Conservation (phyloP, 164 flowering plant species). For the Dillenia suffruticosa region DNA sequence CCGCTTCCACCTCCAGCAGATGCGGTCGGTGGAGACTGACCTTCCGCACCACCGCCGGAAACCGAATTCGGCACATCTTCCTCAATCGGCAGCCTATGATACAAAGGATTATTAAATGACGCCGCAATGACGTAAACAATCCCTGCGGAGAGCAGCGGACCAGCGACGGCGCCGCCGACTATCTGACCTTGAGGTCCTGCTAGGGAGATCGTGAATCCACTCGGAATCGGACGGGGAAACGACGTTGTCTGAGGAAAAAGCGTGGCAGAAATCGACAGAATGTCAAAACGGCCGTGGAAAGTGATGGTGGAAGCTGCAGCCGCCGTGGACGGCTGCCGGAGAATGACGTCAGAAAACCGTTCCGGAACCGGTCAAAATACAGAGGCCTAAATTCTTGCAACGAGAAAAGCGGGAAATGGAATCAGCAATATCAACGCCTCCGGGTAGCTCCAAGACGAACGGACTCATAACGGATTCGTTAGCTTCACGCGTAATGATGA, state of each 20-base stretch:
- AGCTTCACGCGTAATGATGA: slow-evolving; percentile 25
- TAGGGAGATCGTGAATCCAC: slow-evolving; percentile 40
- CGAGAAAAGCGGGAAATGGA: slow-evolving; percentile 34
- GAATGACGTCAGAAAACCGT: slow-evolving; percentile 31
- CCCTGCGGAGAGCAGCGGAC: slow-evolving; percentile 39
- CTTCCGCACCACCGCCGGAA: slow-evolving; percentile 5
- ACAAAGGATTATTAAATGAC: slow-evolving; percentile 44
- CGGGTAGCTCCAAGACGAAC: slow-evolving; percentile 27
- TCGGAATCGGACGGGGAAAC: slow-evolving; percentile 1
- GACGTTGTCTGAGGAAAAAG: slow-evolving; percentile 15
- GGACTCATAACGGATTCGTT: slow-evolving; percentile 32
- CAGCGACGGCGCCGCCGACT: slow-evolving; percentile 54
- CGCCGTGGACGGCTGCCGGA: slow-evolving; percentile 36
- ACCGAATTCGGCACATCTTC: slow-evolving; percentile 11
- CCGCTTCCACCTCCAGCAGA: slow-evolving; percentile 11
- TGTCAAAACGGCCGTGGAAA: slow-evolving; percentile 35
- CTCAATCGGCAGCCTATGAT: slow-evolving; percentile 35
- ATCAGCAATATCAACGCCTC: slow-evolving; percentile 28
- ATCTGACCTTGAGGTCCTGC: slow-evolving; percentile 76
- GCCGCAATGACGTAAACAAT: slow-evolving; percentile 48
- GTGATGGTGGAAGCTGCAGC: slow-evolving; percentile 23
- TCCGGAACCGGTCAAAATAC: slow-evolving; percentile 32
- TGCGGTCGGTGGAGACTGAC: slow-evolving; percentile 15
- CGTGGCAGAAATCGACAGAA: slow-evolving; percentile 33
- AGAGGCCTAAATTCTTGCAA: slow-evolving; percentile 28